Conservation (phyloP, 768 basidiomycete species). For the Pholiota conissans region DNA sequence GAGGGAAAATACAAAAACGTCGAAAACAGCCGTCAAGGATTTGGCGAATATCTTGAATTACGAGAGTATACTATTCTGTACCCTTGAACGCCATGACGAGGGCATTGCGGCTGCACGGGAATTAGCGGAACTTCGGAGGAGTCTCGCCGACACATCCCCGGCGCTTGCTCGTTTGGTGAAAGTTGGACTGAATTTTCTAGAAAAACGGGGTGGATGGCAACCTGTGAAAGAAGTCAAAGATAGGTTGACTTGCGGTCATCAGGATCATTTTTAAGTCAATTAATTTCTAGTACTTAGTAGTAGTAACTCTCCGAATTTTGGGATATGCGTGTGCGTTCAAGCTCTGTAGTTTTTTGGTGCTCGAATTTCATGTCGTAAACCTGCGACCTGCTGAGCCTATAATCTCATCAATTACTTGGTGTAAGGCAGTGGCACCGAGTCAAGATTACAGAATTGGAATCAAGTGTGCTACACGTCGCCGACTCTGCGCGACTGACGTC, state of each 20-base stretch:
- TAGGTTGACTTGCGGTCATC: neutral
- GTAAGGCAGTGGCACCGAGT: neutral
- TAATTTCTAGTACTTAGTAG: too few species aligned
- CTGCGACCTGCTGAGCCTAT: too few species aligned
- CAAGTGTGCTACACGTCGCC: too few species aligned
- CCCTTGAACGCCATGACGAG: slow-evolving; percentile 2
- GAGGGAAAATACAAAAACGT: neutral
- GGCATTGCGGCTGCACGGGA: neutral
- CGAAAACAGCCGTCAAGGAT: neutral
- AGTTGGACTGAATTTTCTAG: neutral
- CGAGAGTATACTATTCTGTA: neutral
- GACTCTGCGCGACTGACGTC: too few species aligned
- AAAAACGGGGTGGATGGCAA: neutral
- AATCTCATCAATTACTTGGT: too few species aligned
- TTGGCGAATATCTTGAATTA: neutral
- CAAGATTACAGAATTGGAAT: too few species aligned
- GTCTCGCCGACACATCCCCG: neutral
- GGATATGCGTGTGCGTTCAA: neutral
- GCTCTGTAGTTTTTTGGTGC: too few species aligned
- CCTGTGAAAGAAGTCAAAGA: neutral
- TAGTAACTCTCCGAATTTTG: too few species aligned
- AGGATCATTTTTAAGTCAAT: too few species aligned
- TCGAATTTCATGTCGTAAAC: too few species aligned
- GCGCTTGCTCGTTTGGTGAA: neutral
- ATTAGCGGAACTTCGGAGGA: neutral